Conservation (phyloP, 176 grass and related monocot genomes). For the Carex parvula region DNA sequence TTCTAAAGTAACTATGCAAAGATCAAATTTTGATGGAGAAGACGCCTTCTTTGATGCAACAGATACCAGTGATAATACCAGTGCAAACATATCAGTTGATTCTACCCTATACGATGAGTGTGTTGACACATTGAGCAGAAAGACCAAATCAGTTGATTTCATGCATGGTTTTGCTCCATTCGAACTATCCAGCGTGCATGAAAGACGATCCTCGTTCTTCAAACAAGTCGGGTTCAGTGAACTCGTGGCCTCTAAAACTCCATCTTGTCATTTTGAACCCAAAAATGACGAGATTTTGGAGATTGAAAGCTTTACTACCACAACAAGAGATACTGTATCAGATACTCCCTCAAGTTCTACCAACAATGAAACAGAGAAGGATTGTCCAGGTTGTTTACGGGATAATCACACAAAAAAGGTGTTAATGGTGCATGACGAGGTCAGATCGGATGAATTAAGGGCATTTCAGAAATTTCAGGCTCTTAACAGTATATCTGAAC, state of each 20-base stretch:
- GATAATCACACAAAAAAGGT: neutral
- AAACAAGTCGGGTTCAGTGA: constrained; percentile 57
- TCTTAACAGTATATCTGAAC: constrained; percentile 45
- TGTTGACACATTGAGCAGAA: neutral
- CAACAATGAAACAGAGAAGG: neutral
- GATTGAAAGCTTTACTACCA: constrained; percentile 21
- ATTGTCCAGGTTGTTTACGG: neutral
- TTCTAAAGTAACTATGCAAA: constrained; percentile 42
- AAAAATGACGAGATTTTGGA: constrained; percentile 30
- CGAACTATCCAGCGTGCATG: constrained; percentile 54
- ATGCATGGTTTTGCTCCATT: constrained; percentile 48
- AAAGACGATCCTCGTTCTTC: constrained; percentile 66
- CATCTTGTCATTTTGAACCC: constrained; percentile 8
- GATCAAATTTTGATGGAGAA: constrained; percentile 42
- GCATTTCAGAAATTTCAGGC: constrained; percentile 55
- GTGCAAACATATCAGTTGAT: constrained; percentile 31
- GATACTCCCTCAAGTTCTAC: constrained; percentile 22
- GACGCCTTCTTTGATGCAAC: constrained; percentile 71
- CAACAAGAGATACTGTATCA: constrained; percentile 21
- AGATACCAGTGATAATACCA: constrained; percentile 52
- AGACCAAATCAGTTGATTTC: constrained; percentile 15
- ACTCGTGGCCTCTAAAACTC: constrained; percentile 10
- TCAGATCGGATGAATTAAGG: constrained; percentile 54
- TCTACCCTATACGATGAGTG: constrained; percentile 45
- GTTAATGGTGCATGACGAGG: constrained; percentile 36